Conservation (phyloP, 257 asterid genomes). For the Mitragyna speciosa region DNA sequence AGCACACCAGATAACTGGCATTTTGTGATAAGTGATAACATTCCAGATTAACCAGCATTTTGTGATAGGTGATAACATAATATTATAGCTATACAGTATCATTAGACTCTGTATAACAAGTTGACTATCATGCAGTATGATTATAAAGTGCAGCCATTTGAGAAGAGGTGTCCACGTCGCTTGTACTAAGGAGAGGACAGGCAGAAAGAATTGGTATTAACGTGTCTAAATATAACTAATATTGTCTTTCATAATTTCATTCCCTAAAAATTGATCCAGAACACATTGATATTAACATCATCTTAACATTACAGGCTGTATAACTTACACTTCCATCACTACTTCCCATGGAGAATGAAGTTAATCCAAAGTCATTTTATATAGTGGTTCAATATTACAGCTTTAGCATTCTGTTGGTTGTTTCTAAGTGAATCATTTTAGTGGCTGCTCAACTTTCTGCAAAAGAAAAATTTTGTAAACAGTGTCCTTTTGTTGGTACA, state of each 20-base stretch:
- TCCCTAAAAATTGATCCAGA: background rate
- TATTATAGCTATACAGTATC: background rate
- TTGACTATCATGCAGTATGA: background rate
- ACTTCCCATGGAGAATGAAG: background rate
- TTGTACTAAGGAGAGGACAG: background rate
- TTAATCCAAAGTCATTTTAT: background rate
- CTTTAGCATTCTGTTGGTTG: background rate
- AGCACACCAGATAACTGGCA: background rate
- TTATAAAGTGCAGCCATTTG: background rate
- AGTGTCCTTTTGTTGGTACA: background rate
- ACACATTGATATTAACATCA: background rate
- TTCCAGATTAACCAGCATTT: too few relatives aligned
- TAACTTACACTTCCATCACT: background rate
- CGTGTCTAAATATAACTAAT: background rate
- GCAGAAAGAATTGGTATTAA: background rate
- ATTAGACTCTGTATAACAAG: background rate
- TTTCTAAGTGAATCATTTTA: background rate
- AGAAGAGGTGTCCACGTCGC: background rate
- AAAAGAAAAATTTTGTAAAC: background rate
- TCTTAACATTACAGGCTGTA: background rate
- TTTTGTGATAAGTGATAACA: background rate
- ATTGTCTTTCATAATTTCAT: background rate
- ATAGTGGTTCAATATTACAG: too few relatives aligned
- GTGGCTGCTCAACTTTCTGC: background rate
- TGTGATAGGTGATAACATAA: background rate